phyloP scores from a whole-genome alignment of 2,329 filamentous ascomycete species.

The Aspergillus cejpii region DNA sequence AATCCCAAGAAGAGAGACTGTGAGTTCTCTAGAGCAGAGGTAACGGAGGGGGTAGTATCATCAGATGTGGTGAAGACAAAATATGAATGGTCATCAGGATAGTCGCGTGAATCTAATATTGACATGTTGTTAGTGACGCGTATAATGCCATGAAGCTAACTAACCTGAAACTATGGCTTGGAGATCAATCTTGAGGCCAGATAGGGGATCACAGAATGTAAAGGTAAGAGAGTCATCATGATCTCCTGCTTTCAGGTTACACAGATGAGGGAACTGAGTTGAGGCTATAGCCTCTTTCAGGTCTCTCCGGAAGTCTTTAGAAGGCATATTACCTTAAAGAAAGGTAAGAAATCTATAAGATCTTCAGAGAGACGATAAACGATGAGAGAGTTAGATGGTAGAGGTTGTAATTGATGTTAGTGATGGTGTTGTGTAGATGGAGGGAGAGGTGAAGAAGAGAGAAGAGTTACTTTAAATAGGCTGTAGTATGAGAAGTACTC shows the following conservation, averaged over 20 bases:
- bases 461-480: no score
- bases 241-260: slow-evolving; percentile 53
- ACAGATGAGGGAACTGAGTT: slow-evolving; percentile 45
- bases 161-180: slow-evolving; percentile 38
- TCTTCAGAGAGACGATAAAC: no score
- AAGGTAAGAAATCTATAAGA: no score
- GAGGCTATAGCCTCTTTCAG: slow-evolving; percentile 38
- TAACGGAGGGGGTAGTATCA: slow-evolving; percentile 18
- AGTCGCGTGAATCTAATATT: slow-evolving; percentile 51
- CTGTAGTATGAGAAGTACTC: no score
- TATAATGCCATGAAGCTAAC: background rate
- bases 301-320: slow-evolving; percentile 52
- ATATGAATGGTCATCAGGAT: slow-evolving; percentile 53
- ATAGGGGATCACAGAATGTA: slow-evolving; percentile 41
- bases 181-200: slow-evolving; percentile 27
- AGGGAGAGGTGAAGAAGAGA: no score
- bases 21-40: slow-evolving; percentile 38
- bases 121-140: slow-evolving; percentile 1
- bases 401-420: no score
- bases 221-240: slow-evolving; percentile 69
- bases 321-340: background rate
- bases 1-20: slow-evolving; percentile 41
- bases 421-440: no score
- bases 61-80: slow-evolving; percentile 50
- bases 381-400: no score